Conservation (phyloP, 192 early-diverging fungal genomes). For the Rhizophlyctis rosea region DNA sequence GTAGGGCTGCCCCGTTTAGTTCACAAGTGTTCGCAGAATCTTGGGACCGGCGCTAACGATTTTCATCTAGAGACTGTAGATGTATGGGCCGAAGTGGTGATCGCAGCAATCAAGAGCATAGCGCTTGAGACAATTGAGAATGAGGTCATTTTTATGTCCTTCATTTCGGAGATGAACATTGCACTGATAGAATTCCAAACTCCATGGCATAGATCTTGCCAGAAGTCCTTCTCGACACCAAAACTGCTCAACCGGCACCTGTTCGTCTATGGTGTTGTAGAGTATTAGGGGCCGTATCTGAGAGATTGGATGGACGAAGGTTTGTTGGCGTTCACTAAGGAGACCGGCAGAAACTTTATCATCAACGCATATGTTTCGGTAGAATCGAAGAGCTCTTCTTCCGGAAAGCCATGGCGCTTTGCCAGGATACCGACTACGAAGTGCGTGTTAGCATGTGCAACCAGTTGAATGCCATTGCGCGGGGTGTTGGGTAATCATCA, state of each 20-base stretch:
- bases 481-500: slow-evolving; percentile 30
- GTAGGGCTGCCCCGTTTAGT: slow-evolving; percentile 7
- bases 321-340: slow-evolving; percentile 7
- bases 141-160: slow-evolving; percentile 20
- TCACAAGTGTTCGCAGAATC: too few relatives aligned
- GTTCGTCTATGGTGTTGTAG: slow-evolving; percentile 44
- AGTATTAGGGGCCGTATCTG: slow-evolving; percentile 40
- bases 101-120: slow-evolving; percentile 35
- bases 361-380: not conserved
- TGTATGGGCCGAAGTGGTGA: slow-evolving; percentile 44
- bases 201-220: slow-evolving; percentile 37
- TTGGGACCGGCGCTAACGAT: too few relatives aligned
- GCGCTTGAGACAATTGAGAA: slow-evolving; percentile 38
- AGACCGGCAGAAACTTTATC: too few relatives aligned
- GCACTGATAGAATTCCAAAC: not conserved
- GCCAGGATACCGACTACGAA: slow-evolving; percentile 57
- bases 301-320: slow-evolving; percentile 36
- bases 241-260: slow-evolving; percentile 43
- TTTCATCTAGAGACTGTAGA: slow-evolving; percentile 23
- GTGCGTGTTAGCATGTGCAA: slow-evolving; percentile 51
- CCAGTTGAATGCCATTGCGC: slow-evolving; percentile 41
- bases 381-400: slow-evolving; percentile 31
- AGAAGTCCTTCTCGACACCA: slow-evolving; percentile 30
- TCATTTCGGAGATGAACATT: not conserved
- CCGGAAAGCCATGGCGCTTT: slow-evolving; percentile 36